A percentile compares a stretch with the other conserved stretches of the same genome.
Evolutionary conservation across 768 basidiomycete genomes (phyloP).

Genomic region (Royoungia palumana): DNA sequence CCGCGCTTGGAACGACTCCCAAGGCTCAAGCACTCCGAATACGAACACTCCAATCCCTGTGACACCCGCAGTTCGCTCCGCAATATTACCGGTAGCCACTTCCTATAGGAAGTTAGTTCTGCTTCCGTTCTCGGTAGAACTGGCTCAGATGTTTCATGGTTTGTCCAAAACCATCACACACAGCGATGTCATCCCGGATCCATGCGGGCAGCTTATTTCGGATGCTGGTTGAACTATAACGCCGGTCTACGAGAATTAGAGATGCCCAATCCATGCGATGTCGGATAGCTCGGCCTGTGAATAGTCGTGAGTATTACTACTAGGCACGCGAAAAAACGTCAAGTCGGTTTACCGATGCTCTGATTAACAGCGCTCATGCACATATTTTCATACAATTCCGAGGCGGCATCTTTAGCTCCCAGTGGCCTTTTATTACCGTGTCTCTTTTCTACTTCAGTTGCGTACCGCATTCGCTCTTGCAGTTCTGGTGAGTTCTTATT

Average conservation of each 20-base stretch:
- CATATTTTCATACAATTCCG: slow-evolving; percentile 87
- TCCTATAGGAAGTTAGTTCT: neutral
- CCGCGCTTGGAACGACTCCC: neutral
- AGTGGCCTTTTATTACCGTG: slow-evolving; percentile 30
- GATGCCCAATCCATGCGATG: slow-evolving; percentile 91
- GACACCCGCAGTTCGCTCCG: neutral
- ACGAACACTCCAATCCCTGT: slow-evolving; percentile 1
- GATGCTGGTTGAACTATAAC: slow-evolving; percentile 70
- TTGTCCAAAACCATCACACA: slow-evolving; percentile 67
- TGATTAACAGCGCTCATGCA: slow-evolving; percentile 97
- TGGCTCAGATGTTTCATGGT: slow-evolving; percentile 62
- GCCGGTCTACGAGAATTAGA: slow-evolving; percentile 79
- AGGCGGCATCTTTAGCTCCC: slow-evolving; percentile 61
- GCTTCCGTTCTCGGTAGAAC: slow-evolving; percentile 64
- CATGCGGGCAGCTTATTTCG: slow-evolving; percentile 83
- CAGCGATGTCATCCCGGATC: slow-evolving; percentile 65
- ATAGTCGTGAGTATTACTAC: slow-evolving; percentile 2
- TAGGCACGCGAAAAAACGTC: neutral
- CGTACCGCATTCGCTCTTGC: slow-evolving; percentile 88
- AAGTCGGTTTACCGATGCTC: slow-evolving; percentile 69
- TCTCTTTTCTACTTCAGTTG: slow-evolving; percentile 56
- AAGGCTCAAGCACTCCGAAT: slow-evolving; percentile 2
- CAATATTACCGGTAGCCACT: slow-evolving; percentile 3
- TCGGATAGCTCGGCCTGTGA: slow-evolving; percentile 84
- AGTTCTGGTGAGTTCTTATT: slow-evolving; percentile 90